Percentiles rank a stretch among this genome's conserved stretches.
These are phyloP conservation scores for Neurospora sp. DNA, from an alignment of 2,329 filamentous ascomycete species.

Conservation along the genomic window DNA sequence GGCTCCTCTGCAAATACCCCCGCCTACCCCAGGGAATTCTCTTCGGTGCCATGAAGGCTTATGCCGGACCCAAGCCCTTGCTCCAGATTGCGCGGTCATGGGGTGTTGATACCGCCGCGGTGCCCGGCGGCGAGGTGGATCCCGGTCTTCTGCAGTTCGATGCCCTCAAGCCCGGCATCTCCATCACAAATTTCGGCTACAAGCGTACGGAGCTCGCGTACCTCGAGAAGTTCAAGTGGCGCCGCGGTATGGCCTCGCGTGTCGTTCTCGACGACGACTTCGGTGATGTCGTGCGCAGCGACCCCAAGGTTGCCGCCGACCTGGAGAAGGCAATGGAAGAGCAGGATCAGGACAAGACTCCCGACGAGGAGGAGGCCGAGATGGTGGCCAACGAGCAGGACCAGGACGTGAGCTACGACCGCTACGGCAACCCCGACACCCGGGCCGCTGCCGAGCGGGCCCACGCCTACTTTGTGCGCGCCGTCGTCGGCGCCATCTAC, in stretches of 20 bases:
- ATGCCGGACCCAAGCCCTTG: constrained; percentile 66
- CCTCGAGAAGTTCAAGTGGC: constrained; percentile 41
- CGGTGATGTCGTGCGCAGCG: constrained; percentile 46
- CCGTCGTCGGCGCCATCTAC: constrained; percentile 77
- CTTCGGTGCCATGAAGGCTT: constrained; percentile 78
- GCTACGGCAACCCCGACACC: constrained; percentile 18
- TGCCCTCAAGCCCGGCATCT: constrained; percentile 34
- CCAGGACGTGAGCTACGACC: constrained; percentile 9
- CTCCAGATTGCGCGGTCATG: constrained; percentile 69
- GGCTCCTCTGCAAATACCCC: constrained; percentile 79
- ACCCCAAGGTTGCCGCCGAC: constrained; percentile 9
- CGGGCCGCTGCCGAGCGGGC: constrained; percentile 23
- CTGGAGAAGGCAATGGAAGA: constrained; percentile 8
- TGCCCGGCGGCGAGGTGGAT: constrained; percentile 84
- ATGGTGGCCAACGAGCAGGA: constrained; percentile 12
- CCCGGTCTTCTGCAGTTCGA: constrained; percentile 79
- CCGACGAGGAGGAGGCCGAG: constrained; percentile 1
- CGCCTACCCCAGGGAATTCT: constrained; percentile 83
- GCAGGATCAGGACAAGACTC: not conserved
- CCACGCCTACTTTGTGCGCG: constrained; percentile 64
- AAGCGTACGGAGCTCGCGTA: constrained; percentile 40
- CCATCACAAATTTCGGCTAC: constrained; percentile 41
- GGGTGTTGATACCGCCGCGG: constrained; percentile 83
- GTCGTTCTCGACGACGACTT: constrained; percentile 80
- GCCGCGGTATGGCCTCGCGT: constrained; percentile 64